Evolutionary conservation across 352 stramenopile species (phyloP), one percentile per base, ranked within the genome.

Genomic region (Phytophthora citricola): DNA sequence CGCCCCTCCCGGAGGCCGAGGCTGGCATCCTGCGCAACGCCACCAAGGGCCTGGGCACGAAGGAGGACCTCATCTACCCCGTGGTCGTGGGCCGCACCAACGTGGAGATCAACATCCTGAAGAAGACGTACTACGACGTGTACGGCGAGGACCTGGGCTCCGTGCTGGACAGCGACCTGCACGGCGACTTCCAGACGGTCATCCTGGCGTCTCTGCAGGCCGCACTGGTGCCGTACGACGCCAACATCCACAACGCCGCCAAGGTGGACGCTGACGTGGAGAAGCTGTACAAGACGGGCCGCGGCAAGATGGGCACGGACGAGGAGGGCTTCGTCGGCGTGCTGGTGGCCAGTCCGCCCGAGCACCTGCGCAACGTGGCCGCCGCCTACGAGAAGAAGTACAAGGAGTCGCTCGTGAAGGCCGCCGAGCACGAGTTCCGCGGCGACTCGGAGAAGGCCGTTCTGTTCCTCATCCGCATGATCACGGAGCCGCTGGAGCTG

Each of bases 41-140:
- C 51, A 91, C 81, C 70, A 89, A 90, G 75, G 85, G 85, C 36
- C 24, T 65, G 0, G 85, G 85, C 63, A 93, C 85, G 1, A 76
- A 69, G 17, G 85, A 93, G 62, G 81, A 85, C 40, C 71, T 87
- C 39, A 83, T 91, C 65, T 91, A 85, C 73, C 85, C 81, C 29
- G 62, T 81, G 5, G 58, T 90, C 9, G 75, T 89, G 17, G 81
- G 81, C 57, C 79, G 81, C 61, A 89, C 86, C 4, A 90, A 91
- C 64, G 63, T 62, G 11, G 86, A 94, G 66, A 82, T 94, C 54
- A 75, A 79, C 68, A 91, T 94, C 55, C 79, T 94, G 27, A 94
- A 94, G 81, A 91, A 93, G 74, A 87, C 84, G 0, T 94, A 82
- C 72, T 91, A 83, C 66, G 76, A 90, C 22, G 6, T 76, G 20